Conservation (phyloP, 768 basidiomycete genomes). For the Tylopilus felleus region DNA sequence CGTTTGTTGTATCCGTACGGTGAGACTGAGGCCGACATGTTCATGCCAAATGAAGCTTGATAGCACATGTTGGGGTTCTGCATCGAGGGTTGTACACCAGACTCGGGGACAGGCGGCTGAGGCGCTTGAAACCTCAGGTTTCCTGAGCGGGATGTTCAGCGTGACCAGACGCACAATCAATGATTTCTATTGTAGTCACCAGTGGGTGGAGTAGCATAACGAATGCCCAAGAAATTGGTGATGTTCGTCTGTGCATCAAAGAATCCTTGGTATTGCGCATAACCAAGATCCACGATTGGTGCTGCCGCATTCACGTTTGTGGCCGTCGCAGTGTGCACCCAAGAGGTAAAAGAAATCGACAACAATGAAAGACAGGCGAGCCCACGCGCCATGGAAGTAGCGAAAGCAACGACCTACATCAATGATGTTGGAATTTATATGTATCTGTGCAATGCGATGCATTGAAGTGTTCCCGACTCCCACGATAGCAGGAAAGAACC, state of each 20-base stretch:
- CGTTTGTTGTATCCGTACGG: slow-evolving; percentile 6
- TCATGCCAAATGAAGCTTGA: slow-evolving; percentile 11
- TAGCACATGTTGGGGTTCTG: slow-evolving; percentile 26
- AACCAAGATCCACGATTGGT: slow-evolving; percentile 19
- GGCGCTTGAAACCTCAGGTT: slow-evolving; percentile 29
- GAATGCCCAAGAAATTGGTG: slow-evolving; percentile 28
- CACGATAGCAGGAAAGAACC: neutral
- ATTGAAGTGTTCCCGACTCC: neutral
- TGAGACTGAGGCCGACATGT: slow-evolving; percentile 6
- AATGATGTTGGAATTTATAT: neutral
- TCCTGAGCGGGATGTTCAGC: slow-evolving; percentile 2
- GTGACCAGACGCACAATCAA: neutral
- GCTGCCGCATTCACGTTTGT: neutral
- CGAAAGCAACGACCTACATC: neutral
- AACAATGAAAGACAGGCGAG: neutral
- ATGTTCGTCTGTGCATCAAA: slow-evolving; percentile 20
- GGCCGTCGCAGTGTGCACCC: neutral
- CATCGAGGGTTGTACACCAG: slow-evolving; percentile 26
- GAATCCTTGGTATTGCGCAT: slow-evolving; percentile 18
- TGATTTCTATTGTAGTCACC: slow-evolving; percentile 27
- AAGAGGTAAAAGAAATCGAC: neutral
- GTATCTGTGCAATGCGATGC: neutral
- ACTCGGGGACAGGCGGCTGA: slow-evolving; percentile 16
- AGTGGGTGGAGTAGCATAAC: slow-evolving; percentile 49
- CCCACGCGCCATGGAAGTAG: slow-evolving; percentile 2